A percentile compares a stretch with the other conserved stretches of the same genome.
These are phyloP conservation scores for Termitomyces sp. DNA, from an alignment of 768 basidiomycete species.

Conservation along the genomic window DNA sequence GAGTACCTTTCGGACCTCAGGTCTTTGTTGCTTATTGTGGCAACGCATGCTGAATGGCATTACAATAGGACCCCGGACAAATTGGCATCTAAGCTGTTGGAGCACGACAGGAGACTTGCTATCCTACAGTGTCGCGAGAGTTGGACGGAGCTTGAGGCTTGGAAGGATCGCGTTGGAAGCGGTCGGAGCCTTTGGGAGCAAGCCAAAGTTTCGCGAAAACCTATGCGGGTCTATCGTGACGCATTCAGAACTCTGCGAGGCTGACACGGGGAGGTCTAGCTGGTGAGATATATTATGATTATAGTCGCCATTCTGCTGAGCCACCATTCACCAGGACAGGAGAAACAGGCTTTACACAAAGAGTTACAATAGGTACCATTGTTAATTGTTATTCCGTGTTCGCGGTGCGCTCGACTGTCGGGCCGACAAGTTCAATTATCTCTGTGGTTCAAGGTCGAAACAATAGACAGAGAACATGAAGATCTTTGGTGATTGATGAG, in stretches of 20 bases:
- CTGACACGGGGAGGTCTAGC: not conserved
- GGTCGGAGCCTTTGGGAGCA: slow-evolving; percentile 13
- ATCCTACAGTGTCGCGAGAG: slow-evolving; percentile 8
- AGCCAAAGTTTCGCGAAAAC: slow-evolving; percentile 5
- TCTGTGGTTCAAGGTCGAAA: no score
- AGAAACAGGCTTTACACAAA: not conserved
- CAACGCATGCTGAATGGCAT: slow-evolving; percentile 7
- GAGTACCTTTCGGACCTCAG: slow-evolving; percentile 1
- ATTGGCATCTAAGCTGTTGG: slow-evolving; percentile 3
- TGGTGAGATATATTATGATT: not conserved
- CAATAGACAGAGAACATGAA: not conserved
- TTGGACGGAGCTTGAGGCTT: slow-evolving; percentile 10
- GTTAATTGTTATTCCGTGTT: no score
- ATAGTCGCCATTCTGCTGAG: not conserved
- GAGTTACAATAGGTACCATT: not conserved
- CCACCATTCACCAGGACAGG: not conserved
- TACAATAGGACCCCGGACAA: not conserved
- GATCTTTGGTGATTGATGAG: not conserved
- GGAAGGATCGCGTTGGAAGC: slow-evolving; percentile 11
- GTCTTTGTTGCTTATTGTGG: slow-evolving; percentile 8
- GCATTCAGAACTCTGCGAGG: not conserved
- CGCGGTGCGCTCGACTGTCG: not conserved
- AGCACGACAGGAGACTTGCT: slow-evolving; percentile 9
- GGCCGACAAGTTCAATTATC: no score
- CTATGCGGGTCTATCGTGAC: slow-evolving; percentile 5